A percentile compares a stretch with the other conserved stretches of the same genome.
Evolutionary conservation across 2,329 filamentous ascomycete genomes (phyloP).

Genomic region (Colletotrichum sp.): DNA sequence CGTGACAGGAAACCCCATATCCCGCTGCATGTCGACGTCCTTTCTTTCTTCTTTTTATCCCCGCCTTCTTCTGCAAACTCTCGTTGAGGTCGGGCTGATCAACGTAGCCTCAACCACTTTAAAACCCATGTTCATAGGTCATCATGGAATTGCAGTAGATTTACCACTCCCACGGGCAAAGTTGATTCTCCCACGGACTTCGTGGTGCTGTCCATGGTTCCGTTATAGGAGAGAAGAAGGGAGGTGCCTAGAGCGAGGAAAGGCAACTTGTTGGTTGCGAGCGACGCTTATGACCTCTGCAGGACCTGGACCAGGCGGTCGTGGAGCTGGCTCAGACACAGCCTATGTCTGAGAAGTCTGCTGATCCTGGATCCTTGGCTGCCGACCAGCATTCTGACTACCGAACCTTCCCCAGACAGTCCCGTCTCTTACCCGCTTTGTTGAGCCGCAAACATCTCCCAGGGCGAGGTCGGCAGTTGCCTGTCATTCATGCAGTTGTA

Average conservation of each 20-base stretch:
- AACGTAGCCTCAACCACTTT: background rate
- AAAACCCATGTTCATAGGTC: background rate
- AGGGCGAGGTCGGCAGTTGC: background rate
- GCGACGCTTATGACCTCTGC: background rate
- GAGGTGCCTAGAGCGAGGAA: background rate
- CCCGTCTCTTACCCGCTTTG: background rate
- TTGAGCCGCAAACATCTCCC: background rate
- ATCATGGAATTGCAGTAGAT: background rate
- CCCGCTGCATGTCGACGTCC: background rate
- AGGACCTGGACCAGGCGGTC: background rate
- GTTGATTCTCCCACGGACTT: background rate
- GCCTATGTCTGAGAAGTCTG: background rate
- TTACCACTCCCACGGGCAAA: background rate
- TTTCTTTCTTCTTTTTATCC: background rate
- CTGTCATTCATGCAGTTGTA: background rate
- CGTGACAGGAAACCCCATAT: background rate
- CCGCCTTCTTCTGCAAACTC: background rate
- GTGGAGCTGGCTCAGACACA: background rate
- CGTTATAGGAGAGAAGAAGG: background rate
- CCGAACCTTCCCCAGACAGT: background rate
- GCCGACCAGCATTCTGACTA: background rate
- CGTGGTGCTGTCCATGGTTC: background rate
- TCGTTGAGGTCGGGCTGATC: background rate
- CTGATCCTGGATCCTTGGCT: conserved; percentile 7
- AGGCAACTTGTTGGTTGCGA: background rate